Percentiles rank a stretch among this genome's conserved stretches.
These are phyloP conservation scores for Globisporangium irregulare DNA, from an alignment of 352 stramenopile species.

Conservation along the genomic window DNA sequence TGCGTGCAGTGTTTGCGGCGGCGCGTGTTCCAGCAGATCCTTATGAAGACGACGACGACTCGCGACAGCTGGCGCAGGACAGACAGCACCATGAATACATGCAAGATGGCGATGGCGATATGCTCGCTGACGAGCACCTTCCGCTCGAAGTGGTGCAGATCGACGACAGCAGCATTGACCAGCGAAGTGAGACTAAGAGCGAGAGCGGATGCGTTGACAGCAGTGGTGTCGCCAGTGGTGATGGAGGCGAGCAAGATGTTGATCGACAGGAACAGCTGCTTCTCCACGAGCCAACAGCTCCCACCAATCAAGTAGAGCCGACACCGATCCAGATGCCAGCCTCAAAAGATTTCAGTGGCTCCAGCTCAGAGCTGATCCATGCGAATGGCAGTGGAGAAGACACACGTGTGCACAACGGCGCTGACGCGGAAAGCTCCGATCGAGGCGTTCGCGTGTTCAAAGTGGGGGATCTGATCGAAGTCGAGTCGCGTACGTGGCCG, in stretches of 20 bases:
- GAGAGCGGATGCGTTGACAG: background rate
- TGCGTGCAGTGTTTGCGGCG: background rate
- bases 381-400: background rate
- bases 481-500: slow-evolving; percentile 78
- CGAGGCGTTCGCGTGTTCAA: slow-evolving; percentile 21
- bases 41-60: background rate
- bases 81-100: background rate
- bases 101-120: background rate
- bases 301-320: background rate
- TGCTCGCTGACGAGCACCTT: background rate
- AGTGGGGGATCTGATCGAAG: slow-evolving; percentile 48
- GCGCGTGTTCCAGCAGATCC: background rate
- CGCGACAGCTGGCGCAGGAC: background rate
- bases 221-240: background rate
- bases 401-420: background rate
- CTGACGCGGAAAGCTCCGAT: slow-evolving; percentile 1
- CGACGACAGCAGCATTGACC: background rate
- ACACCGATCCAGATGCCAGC: background rate
- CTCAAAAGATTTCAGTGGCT: background rate
- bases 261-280: background rate
- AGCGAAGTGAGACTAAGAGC: background rate
- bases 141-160: background rate
- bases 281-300: background rate
- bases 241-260: background rate
- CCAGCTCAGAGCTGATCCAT: background rate